Base-by-base conservation (phyloP, 129 eudicot species). In the Flaveria linearis region DNA sequence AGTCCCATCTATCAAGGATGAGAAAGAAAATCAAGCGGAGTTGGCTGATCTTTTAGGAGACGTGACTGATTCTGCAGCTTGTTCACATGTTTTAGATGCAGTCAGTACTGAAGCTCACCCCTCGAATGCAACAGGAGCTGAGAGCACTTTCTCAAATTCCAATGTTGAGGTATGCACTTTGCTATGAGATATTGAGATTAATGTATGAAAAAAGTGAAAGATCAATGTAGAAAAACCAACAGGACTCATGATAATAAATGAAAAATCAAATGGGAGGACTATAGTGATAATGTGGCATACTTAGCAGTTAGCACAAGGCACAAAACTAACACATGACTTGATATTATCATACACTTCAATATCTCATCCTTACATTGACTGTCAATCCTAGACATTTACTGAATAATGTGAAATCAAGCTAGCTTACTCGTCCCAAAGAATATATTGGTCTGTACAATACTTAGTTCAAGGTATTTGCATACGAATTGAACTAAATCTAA, bases 141-240 rank as follows among this genome's bases (percentile, higher is more conserved):
- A 81, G 67, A 81, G 61, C 78, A 68, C 76, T 23, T 53, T 30
- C 50, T 57, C 76, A 26, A 85, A 85, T 50, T 84, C 72, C 46
- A 83, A 71, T 66, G 73, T 60, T 28, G 91, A 84, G 97, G 97
- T 85, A 76, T 58, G 78, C 23, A 6, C 20, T 79, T 45, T 53
- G 26, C 68, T 66, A 7, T 67, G 50, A 78, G 15, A 72, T 76
- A 62, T 22, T 26, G 51, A 57, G 26, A 52, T 49, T 22, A 63
- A 63, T 63, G 69, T 63, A 30, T 13, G 7, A 63, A 63, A 63
- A 30, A 20, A n/a, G 42, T 73, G 47, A 28, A 43, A 62, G 60
- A 62, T 28, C 30, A 66, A 33, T 67, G 65, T 65, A 55, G n/a
- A 46, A 47, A 49, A 64, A 30, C 58, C 58, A 76, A 30, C 79